Conservation (phyloP, 2,329 filamentous ascomycete genomes). For the Exophiala xenobiotica region DNA sequence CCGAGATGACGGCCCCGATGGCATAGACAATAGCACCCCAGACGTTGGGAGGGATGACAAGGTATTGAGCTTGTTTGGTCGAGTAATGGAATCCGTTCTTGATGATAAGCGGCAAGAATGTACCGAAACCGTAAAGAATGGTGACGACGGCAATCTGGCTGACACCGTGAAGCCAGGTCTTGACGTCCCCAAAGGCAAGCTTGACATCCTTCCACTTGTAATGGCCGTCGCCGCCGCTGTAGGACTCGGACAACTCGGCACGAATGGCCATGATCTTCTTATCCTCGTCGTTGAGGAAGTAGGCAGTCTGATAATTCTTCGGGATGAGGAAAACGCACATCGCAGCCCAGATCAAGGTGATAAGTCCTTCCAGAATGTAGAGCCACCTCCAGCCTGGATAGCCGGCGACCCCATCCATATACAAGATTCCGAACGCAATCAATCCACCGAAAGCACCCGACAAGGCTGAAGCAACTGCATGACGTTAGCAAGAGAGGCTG, state of each 20-base stretch:
- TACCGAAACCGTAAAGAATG: constrained; percentile 46
- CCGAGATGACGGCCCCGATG: constrained; percentile 33
- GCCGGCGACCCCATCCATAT: constrained; percentile 51
- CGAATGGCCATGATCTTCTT: constrained; percentile 39
- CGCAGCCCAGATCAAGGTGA: constrained; percentile 33
- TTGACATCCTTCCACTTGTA: constrained; percentile 33
- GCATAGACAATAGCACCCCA: constrained; percentile 35
- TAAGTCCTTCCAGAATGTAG: constrained; percentile 36
- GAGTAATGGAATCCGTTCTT: constrained; percentile 50
- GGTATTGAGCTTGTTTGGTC: constrained; percentile 42
- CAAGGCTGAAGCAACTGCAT: constrained; percentile 21
- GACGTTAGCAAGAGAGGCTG: constrained; percentile 3
- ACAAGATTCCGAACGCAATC: constrained; percentile 31
- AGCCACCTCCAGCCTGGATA: constrained; percentile 37
- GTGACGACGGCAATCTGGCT: constrained; percentile 38
- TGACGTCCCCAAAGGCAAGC: constrained; percentile 35
- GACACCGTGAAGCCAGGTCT: constrained; percentile 35
- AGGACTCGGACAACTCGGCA: constrained; percentile 33
- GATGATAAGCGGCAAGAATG: constrained; percentile 59
- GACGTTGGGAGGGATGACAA: constrained; percentile 39
- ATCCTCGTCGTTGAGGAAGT: constrained; percentile 33
- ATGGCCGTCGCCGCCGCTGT: constrained; percentile 32
- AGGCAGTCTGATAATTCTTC: constrained; percentile 36
- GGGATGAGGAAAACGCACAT: constrained; percentile 33
- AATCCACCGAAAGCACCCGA: constrained; percentile 28